Conservation (phyloP, 768 basidiomycete species). For the Daedaleopsis sinensis region DNA sequence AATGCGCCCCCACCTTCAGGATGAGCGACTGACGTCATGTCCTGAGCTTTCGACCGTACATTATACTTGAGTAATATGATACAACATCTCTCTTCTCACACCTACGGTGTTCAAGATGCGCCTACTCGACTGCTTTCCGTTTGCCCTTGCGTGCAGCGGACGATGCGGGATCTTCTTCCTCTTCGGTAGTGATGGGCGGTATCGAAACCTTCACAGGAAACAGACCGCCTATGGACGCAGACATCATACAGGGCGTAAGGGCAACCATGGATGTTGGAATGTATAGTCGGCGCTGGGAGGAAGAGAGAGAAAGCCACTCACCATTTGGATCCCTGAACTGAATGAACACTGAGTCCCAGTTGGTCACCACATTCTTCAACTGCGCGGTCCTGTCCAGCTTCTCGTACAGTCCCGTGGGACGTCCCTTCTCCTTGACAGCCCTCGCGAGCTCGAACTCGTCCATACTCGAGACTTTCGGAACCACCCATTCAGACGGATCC, state of each 20-base stretch:
- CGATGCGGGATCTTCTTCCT: slow-evolving; percentile 43
- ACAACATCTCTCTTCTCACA: neutral
- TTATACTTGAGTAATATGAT: neutral
- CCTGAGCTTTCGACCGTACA: neutral
- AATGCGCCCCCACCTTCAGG: slow-evolving; percentile 11
- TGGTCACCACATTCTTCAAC: slow-evolving; percentile 53
- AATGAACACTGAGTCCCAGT: slow-evolving; percentile 72
- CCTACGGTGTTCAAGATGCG: neutral
- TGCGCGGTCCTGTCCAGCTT: slow-evolving; percentile 48
- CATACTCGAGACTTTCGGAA: slow-evolving; percentile 39
- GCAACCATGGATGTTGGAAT: slow-evolving; percentile 4
- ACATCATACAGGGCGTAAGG: neutral
- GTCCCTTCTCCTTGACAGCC: slow-evolving; percentile 53
- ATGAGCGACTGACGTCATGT: neutral
- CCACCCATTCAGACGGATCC: slow-evolving; percentile 29
- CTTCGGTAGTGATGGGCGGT: slow-evolving; percentile 63
- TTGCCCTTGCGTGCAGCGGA: slow-evolving; percentile 59
- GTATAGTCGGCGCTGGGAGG: slow-evolving; percentile 1
- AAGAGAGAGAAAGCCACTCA: slow-evolving; percentile 38
- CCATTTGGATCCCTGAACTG: slow-evolving; percentile 67
- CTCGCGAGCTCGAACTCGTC: slow-evolving; percentile 70
- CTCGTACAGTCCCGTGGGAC: slow-evolving; percentile 52
- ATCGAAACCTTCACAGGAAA: slow-evolving; percentile 61
- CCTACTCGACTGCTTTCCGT: slow-evolving; percentile 49
- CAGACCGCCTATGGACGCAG: slow-evolving; percentile 48